Evolutionary conservation across 2,329 filamentous ascomycete genomes (phyloP).

Genomic region (Amylocarpus encephaloides): DNA sequence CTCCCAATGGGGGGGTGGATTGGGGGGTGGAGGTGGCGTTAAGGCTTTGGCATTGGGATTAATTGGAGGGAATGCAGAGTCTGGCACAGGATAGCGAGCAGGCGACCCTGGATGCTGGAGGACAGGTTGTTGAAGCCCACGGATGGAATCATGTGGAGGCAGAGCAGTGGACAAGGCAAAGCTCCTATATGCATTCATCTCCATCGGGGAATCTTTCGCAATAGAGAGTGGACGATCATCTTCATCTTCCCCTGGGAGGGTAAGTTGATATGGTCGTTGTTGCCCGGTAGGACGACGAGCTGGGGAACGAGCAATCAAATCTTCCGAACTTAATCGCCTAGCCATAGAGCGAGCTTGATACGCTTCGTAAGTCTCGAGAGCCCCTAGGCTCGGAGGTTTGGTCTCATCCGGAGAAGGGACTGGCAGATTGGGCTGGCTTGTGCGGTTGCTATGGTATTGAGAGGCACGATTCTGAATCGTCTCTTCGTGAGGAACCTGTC

Average conservation of each 20-base stretch:
- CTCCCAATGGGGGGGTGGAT: constrained; percentile 11
- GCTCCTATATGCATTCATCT: not conserved
- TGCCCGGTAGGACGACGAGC: constrained; percentile 23
- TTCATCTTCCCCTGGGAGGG: constrained; percentile 22
- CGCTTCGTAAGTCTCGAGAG: constrained; percentile 7
- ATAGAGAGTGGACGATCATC: constrained; percentile 7
- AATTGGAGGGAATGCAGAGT: constrained; percentile 20
- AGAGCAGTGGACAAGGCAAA: not conserved
- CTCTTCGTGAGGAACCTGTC: no score
- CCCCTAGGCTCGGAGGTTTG: constrained; percentile 1
- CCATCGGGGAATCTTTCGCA: constrained; percentile 9
- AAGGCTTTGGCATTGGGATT: constrained; percentile 17
- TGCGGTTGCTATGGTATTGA: not conserved
- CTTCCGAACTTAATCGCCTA: constrained; percentile 21
- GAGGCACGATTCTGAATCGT: not conserved
- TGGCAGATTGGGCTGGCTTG: not conserved
- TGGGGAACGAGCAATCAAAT: constrained; percentile 28
- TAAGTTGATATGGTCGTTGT: constrained; percentile 29
- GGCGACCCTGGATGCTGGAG: constrained; percentile 23
- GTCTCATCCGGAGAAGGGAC: not conserved
- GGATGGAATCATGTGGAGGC: constrained; percentile 12
- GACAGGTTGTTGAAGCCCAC: constrained; percentile 17
- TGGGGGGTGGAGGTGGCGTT: constrained; percentile 22
- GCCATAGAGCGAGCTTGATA: constrained; percentile 4
- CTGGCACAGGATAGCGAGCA: constrained; percentile 23